phyloP scores from a whole-genome alignment of 495 filamentous ascomycete genomes.

The Neurospora sublineolata region DNA sequence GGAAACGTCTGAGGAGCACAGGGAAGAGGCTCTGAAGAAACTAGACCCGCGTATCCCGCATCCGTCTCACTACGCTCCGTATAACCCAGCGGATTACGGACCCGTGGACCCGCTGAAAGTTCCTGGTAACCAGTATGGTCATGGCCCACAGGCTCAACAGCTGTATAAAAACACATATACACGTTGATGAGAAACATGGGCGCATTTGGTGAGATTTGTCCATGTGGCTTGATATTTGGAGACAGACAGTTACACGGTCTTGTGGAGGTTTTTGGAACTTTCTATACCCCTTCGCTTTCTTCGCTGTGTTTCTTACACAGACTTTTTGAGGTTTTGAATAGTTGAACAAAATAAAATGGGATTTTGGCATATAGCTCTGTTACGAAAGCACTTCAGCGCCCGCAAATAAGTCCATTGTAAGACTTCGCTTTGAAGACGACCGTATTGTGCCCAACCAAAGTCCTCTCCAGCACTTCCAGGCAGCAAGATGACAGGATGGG shows the following conservation, averaged over 20 bases:
- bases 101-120: constrained; percentile 8
- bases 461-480: background rate
- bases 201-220: background rate
- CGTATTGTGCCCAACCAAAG: background rate
- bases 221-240: background rate
- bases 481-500: background rate
- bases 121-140: background rate
- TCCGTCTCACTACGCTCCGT: constrained; percentile 19
- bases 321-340: background rate
- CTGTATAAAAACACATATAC: background rate
- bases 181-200: background rate
- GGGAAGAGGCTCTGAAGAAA: constrained; percentile 15
- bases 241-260: background rate
- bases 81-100: constrained; percentile 36
- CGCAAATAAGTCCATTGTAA: background rate
- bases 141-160: background rate
- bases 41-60: constrained; percentile 12
- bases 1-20: constrained; percentile 32
- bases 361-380: background rate
- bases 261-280: background rate
- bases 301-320: background rate
- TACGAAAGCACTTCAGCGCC: background rate
- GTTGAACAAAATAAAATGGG: background rate
- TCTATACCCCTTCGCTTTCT: background rate
- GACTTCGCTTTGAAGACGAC: background rate